These are phyloP conservation scores for Xylariaceae sp. DNA, from an alignment of 2,329 filamentous ascomycete genomes.

Conservation along the genomic window DNA sequence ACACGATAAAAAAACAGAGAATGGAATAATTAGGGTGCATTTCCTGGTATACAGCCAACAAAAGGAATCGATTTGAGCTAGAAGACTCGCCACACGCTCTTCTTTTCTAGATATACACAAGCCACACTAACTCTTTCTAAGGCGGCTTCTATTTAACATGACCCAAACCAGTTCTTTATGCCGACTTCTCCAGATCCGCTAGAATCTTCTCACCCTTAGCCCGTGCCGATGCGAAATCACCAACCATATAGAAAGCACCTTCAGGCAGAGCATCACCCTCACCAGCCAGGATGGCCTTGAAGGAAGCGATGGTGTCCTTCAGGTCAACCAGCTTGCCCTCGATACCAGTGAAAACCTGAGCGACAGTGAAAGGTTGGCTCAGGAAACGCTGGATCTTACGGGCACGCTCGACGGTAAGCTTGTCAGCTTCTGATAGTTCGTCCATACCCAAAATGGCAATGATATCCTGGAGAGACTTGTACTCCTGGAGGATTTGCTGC, in stretches of 20 bases:
- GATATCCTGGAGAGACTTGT: slow-evolving; percentile 99
- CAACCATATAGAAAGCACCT: slow-evolving; percentile 96
- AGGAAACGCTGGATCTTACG: slow-evolving; percentile 99
- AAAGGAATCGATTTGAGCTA: slow-evolving; percentile 54
- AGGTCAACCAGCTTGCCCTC: slow-evolving; percentile 96
- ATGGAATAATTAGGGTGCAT: slow-evolving; percentile 29
- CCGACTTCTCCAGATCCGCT: slow-evolving; percentile 73
- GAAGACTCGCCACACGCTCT: slow-evolving; percentile 43
- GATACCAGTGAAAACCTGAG: slow-evolving; percentile 81
- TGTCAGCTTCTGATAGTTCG: slow-evolving; percentile 97
- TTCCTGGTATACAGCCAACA: slow-evolving; percentile 60
- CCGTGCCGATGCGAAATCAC: slow-evolving; percentile 86
- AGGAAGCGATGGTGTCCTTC: slow-evolving; percentile 95
- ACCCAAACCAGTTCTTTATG: slow-evolving; percentile 39
- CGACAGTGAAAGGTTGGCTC: slow-evolving; percentile 95
- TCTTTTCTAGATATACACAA: slow-evolving; percentile 58
- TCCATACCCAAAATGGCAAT: slow-evolving; percentile 99
- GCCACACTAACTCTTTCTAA: slow-evolving; percentile 36
- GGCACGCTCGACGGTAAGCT: slow-evolving; percentile 99
- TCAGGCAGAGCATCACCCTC: slow-evolving; percentile 96
- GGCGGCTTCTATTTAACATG: slow-evolving; percentile 35
- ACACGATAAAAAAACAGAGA: not conserved
- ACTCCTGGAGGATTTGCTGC: slow-evolving; percentile 99
- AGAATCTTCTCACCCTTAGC: slow-evolving; percentile 99
- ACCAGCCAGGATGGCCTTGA: slow-evolving; percentile 94